Evolutionary conservation across 225 moss, liverwort and hornwort species (phyloP).

Genomic region (Polytrichum commune): DNA sequence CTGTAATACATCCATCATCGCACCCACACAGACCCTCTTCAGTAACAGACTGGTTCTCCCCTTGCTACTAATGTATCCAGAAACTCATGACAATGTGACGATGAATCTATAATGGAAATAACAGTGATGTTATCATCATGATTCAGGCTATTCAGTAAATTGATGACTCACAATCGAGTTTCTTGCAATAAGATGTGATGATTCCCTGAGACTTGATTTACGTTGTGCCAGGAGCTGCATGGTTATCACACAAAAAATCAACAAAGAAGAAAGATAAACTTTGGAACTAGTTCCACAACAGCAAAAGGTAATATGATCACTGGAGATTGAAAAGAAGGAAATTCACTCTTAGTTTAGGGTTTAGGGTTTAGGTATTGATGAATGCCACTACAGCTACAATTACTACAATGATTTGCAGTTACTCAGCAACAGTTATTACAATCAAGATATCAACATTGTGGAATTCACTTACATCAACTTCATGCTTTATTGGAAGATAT

Average conservation of each 20-base stretch:
- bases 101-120: neutral
- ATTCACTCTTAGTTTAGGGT: neutral
- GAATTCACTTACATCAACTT: constrained; percentile 40
- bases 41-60: neutral
- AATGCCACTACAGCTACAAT: too few species aligned
- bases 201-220: constrained; percentile 30
- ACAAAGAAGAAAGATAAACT: neutral
- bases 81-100: neutral
- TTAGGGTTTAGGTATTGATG: neutral
- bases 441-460: neutral
- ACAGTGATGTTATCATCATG: neutral
- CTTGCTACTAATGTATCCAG: neutral
- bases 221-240: constrained; percentile 28
- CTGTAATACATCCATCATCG: constrained; percentile 1
- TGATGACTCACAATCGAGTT: constrained; percentile 39
- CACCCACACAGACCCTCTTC: neutral
- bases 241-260: neutral
- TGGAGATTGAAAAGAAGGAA: neutral
- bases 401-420: neutral
- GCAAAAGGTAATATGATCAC: neutral
- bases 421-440: neutral
- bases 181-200: constrained; percentile 22
- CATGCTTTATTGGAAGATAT: constrained; percentile 34
- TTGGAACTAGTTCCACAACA: neutral
- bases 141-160: neutral